Evolutionary conservation across 352 stramenopile species (phyloP), one percentile per base, ranked within the genome.

Genomic region (Pythium angustatum): DNA sequence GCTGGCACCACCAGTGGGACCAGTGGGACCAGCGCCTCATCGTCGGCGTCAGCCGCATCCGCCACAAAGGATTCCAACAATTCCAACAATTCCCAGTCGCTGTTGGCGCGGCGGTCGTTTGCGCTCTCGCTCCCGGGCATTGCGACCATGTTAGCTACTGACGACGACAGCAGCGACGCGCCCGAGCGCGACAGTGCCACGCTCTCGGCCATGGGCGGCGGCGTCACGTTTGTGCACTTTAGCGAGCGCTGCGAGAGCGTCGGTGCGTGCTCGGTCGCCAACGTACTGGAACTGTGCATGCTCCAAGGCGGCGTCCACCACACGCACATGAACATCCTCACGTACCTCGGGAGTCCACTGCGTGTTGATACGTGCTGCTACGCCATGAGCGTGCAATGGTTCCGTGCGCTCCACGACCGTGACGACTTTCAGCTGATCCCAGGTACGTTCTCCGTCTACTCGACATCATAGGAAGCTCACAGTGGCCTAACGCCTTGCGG

Each of bases 291-390:
- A 45, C 78, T 87, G 44, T 89, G 82, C 45, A 79, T 85, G 48
- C 62, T 94, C 24, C 85, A 94, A 71, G 83, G 83, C 68, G 83
- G 85, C 64, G 75, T 93, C 52, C 85, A 94, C 71, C 85, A 94
- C 76, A 91, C 85, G 31, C 81, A 94, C 62, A 77, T 93, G 68
- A 85, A 92, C 59, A 65, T 93, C 44, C 69, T 91, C 24, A 92
- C 85, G 62, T 88, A 86, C 61, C 49, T 92, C 21, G 85, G 85
- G 12, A 74, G 76, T 7, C 85, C 85, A 19, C 58, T 94, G 53
- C 75, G 75, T 22, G 75, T 67, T 2, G 72, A 83, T 6, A 85
- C 67, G 47, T 91, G 83, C 66, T 94, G 85, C 69, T 91, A 92
- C 60, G 72, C 75, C 5, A 77, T 91, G 47, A 56, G 63, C 8